Evolutionary conservation across 768 basidiomycete genomes (phyloP).

Genomic region (Phaeotremella skinneri): DNA sequence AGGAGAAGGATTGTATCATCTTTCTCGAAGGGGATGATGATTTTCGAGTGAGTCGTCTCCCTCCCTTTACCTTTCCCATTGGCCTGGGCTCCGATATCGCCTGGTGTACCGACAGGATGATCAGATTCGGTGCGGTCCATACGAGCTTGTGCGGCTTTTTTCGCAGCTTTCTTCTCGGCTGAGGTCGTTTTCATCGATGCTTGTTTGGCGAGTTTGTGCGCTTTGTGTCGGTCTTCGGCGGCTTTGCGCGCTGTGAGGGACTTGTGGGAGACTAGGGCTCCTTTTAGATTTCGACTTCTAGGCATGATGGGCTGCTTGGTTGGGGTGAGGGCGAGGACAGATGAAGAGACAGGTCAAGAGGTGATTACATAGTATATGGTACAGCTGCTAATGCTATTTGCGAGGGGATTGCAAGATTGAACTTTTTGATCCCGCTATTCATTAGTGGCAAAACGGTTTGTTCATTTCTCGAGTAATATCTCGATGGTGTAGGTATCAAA

Average conservation of each 20-base stretch:
- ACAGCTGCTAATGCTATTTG: no score
- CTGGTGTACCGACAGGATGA: no score
- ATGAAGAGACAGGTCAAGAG: no score
- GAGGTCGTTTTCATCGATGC: not conserved
- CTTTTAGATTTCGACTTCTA: not conserved
- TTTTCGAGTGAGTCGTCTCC: not conserved
- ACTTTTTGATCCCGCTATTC: not conserved
- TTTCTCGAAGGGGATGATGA: conserved; percentile 38
- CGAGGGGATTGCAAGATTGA: not conserved
- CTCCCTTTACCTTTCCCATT: conserved; percentile 1
- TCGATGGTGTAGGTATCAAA: no score
- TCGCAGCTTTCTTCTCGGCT: conserved; percentile 3
- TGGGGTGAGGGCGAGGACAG: no score
- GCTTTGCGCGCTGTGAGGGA: not conserved
- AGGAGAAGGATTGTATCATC: conserved; percentile 59
- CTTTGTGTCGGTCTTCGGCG: not conserved
- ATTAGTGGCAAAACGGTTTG: no score
- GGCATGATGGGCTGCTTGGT: not conserved
- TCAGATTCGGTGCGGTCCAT: no score
- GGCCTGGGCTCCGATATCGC: not conserved
- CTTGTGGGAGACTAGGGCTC: not conserved
- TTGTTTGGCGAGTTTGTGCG: not conserved
- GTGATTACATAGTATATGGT: no score
- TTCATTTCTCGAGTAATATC: no score
- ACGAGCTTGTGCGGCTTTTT: not conserved